A percentile compares a stretch with the other conserved stretches of the same genome.
Evolutionary conservation across 352 stramenopile species (phyloP).

Genomic region (Phytophthora boehmeriae): DNA sequence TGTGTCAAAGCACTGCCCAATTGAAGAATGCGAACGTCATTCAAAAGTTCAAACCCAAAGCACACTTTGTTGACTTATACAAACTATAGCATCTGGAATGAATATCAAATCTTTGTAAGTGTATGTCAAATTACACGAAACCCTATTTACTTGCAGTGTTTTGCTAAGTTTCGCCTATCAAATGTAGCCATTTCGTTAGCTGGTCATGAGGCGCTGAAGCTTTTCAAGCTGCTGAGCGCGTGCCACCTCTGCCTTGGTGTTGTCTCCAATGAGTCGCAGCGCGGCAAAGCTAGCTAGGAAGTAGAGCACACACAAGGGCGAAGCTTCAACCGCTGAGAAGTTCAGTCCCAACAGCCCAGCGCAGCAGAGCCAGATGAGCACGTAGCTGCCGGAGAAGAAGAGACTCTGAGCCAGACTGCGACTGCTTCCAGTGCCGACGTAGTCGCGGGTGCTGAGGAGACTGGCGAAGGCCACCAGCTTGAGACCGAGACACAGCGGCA

Average conservation of each 20-base stretch:
- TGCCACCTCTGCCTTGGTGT: slow-evolving; percentile 55
- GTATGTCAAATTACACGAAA: background rate
- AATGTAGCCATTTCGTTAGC: no score
- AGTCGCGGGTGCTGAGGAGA: slow-evolving; percentile 44
- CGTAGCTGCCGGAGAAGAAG: slow-evolving; percentile 44
- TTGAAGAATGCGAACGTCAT: slow-evolving; percentile 16
- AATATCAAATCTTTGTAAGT: background rate
- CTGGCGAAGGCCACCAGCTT: slow-evolving; percentile 47
- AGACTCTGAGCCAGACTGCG: slow-evolving; percentile 30
- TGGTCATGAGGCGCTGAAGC: slow-evolving; percentile 38
- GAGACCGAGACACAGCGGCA: slow-evolving; percentile 38
- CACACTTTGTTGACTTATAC: no score
- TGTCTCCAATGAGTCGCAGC: slow-evolving; percentile 50
- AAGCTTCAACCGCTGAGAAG: slow-evolving; percentile 49
- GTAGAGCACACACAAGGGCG: slow-evolving; percentile 49
- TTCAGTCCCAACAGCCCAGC: slow-evolving; percentile 24
- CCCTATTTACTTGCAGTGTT: background rate
- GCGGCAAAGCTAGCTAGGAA: slow-evolving; percentile 31
- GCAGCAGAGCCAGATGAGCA: slow-evolving; percentile 42
- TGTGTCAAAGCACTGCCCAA: background rate
- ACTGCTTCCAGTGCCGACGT: slow-evolving; percentile 34
- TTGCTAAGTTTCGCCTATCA: background rate
- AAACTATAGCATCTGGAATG: background rate
- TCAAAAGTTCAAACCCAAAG: slow-evolving; percentile 23
- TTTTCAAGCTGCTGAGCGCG: slow-evolving; percentile 60